Percentiles rank a stretch among this genome's conserved stretches.
Conservation (phyloP, 345 rosid genomes). For the Boechera retrofracta region DNA sequence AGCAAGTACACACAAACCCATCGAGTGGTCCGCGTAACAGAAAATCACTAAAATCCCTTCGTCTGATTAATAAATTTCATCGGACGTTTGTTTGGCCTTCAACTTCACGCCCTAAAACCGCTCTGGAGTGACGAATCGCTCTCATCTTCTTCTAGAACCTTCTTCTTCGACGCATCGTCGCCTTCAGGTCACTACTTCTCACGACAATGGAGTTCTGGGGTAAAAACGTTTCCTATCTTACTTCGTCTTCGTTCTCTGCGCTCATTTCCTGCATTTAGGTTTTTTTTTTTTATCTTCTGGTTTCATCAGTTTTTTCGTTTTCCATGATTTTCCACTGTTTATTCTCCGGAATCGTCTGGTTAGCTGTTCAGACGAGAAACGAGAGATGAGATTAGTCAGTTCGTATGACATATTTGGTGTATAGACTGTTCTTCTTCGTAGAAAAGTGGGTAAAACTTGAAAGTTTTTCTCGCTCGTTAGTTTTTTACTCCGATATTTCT, state of each 20-base stretch:
- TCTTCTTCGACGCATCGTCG: slow-evolving; percentile 34
- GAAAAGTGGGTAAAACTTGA: background rate
- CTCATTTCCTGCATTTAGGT: slow-evolving; percentile 1
- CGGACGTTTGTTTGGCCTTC: background rate
- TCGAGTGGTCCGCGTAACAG: slow-evolving; percentile 34
- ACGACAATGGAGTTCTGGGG: slow-evolving; percentile 69
- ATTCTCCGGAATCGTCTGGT: slow-evolving; percentile 17
- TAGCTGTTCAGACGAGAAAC: background rate
- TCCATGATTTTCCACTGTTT: background rate
- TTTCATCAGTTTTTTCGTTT: slow-evolving; percentile 1
- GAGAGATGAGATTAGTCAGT: background rate
- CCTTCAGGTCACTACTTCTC: slow-evolving; percentile 6
- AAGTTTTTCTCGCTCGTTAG: background rate
- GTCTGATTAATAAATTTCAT: background rate
- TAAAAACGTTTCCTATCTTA: slow-evolving; percentile 28
- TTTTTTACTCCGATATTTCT: background rate
- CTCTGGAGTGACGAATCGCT: slow-evolving; percentile 25
- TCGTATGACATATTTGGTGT: slow-evolving; percentile 7
- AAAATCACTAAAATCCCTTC: slow-evolving; percentile 23
- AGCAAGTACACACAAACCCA: background rate
- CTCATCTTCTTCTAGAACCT: slow-evolving; percentile 30
- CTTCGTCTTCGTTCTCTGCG: background rate
- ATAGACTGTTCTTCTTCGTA: background rate
- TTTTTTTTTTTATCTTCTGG: slow-evolving; percentile 2
- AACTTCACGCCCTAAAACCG: slow-evolving; percentile 26